Base-by-base conservation (phyloP, 306 rosid genomes). In the Fragaria vesca region DNA sequence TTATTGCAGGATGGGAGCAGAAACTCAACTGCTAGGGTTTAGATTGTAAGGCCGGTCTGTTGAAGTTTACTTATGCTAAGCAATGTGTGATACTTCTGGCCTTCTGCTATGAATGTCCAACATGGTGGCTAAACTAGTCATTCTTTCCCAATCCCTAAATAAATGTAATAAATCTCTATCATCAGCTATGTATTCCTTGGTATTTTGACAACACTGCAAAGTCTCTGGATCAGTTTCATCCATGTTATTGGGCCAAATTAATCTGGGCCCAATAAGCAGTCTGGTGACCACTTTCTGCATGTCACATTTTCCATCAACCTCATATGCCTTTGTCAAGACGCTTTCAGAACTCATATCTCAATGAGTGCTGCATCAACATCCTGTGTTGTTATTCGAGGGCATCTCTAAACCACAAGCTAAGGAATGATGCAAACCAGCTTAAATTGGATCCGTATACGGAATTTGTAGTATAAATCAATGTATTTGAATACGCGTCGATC, bases 51-150 rank as follows among this genome's bases (percentile, higher is more conserved):
- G 40, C 40, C 40, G 40, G 40, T 36, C 48, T 9, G 12, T 45
- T 45, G 48, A 45, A 45, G 48, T 45, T 45, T 45, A 10, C 13
- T 0, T 45, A 45, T 45, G 0, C 48, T 10, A 45, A 45, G 69
- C 75, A 17, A 26, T 75, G 70, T 72, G 62, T 42, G 83, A 76
- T 72, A 73, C 42, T 18, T 70, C 34, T 30, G 34, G 34, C 34
- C 34, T 30, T 30, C 1, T 63, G 69, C 69, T 32, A 12, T 66
- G 75, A 12, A 69, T 73, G 73, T 76, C 78, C 34, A 82, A 66
- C 45, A 65, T 69, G 66, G 51, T 18, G 42, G 1, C 46, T 50
- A 47, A 79, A 12, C 21, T 55, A 11, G 21, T 18, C 40, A 18
- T 43, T 60, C 11, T 52, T 60, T 20, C 20, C 34, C 43, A 40